Evolutionary conservation across 495 filamentous ascomycete species (phyloP).

Genomic region (Patellaria atrata): DNA sequence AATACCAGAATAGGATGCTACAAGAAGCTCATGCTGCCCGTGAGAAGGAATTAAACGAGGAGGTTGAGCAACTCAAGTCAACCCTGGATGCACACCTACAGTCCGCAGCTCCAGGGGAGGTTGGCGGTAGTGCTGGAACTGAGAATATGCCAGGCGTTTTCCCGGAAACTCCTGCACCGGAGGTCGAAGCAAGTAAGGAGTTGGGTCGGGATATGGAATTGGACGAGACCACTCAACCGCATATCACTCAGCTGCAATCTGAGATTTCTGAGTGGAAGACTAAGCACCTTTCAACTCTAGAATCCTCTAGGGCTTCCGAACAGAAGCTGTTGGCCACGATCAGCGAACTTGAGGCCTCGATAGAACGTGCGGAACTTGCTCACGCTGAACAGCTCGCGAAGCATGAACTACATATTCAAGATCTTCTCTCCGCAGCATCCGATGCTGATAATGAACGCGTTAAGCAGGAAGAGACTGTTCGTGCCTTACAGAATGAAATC

Average conservation of each 20-base stretch:
- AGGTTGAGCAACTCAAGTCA: constrained; percentile 52
- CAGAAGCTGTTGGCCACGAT: constrained; percentile 57
- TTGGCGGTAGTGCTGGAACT: constrained; percentile 1
- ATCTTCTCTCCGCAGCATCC: constrained; percentile 20
- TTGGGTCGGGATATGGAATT: constrained; percentile 12
- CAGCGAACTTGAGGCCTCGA: constrained; percentile 46
- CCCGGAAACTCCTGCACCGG: constrained; percentile 14
- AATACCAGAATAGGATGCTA: constrained; percentile 61
- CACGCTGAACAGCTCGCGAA: constrained; percentile 19
- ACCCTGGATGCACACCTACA: constrained; percentile 19
- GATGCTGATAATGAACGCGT: constrained; percentile 36
- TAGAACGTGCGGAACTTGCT: constrained; percentile 27
- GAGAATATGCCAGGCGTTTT: constrained; percentile 21
- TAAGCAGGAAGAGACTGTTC: constrained; percentile 51
- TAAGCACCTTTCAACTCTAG: constrained; percentile 56
- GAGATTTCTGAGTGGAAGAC: constrained; percentile 63
- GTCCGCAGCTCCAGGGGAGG: too few species aligned
- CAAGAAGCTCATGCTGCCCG: constrained; percentile 55
- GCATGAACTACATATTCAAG: constrained; percentile 7
- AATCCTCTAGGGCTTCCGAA: constrained; percentile 61
- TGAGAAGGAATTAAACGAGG: constrained; percentile 55
- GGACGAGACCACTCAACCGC: constrained; percentile 36
- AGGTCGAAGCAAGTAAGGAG: constrained; percentile 19
- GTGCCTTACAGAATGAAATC: constrained; percentile 56
- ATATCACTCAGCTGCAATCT: constrained; percentile 55